Evolutionary conservation across 768 basidiomycete species (phyloP).

Genomic region (Serendipita sp.): DNA sequence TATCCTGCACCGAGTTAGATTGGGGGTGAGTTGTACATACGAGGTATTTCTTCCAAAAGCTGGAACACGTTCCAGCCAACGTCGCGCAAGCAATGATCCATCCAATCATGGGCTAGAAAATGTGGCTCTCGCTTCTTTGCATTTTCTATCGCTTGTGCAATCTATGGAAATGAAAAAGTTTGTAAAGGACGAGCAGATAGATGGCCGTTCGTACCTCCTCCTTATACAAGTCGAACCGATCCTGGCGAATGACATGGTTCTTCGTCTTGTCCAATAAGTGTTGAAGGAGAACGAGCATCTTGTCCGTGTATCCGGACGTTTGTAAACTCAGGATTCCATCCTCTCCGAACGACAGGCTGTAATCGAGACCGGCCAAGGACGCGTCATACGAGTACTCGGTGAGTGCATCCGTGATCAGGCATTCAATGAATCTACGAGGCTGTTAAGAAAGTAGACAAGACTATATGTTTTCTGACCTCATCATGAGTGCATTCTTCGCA

Average conservation of each 20-base stretch:
- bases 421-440: conserved; percentile 25
- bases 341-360: conserved; percentile 42
- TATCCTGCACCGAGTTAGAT: neutral
- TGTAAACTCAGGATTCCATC: conserved; percentile 47
- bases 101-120: conserved; percentile 59
- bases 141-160: conserved; percentile 67
- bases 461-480: conserved; percentile 32
- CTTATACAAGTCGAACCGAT: conserved; percentile 64
- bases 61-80: conserved; percentile 64
- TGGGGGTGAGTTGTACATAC: conserved; percentile 22
- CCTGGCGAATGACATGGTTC: conserved; percentile 43
- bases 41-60: conserved; percentile 51
- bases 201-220: conserved; percentile 42
- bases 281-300: conserved; percentile 44
- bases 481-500: conserved; percentile 55
- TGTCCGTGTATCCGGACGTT: conserved; percentile 84
- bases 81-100: conserved; percentile 51
- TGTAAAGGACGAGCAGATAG: neutral
- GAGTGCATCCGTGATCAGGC: conserved; percentile 76
- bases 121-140: conserved; percentile 77
- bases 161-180: conserved; percentile 24
- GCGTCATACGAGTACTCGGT: conserved; percentile 88
- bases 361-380: conserved; percentile 73
- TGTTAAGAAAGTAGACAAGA: neutral
- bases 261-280: conserved; percentile 56